Evolutionary conservation across 805 yeast genomes (phyloP).

Genomic region (Pichia ethanolica): DNA sequence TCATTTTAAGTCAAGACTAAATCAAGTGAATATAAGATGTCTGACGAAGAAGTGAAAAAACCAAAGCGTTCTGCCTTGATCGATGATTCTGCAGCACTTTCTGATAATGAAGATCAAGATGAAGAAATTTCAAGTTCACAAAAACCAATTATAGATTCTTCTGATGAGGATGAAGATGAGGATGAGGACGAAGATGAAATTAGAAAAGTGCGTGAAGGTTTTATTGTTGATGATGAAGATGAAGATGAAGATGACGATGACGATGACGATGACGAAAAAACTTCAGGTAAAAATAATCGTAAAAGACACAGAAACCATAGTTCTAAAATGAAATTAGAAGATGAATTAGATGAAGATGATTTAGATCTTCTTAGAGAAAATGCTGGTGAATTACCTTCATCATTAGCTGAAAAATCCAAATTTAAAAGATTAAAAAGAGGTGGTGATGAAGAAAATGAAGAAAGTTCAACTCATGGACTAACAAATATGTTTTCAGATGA

Average conservation of each 20-base stretch:
- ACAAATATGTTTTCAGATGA: conserved; percentile 68
- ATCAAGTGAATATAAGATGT: not conserved
- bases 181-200: conserved; percentile 90
- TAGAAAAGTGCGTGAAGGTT: conserved; percentile 77
- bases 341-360: conserved; percentile 88
- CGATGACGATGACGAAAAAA: conserved; percentile 25
- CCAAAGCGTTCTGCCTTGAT: conserved; percentile 10
- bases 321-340: conserved; percentile 30
- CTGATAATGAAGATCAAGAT: conserved; percentile 19
- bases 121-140: conserved; percentile 33
- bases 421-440: conserved; percentile 84
- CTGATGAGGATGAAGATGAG: conserved; percentile 81
- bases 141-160: conserved; percentile 50
- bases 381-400: conserved; percentile 60
- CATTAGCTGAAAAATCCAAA: conserved; percentile 33
- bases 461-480: conserved; percentile 33
- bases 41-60: not conserved
- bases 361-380: conserved; percentile 86
- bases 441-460: conserved; percentile 33
- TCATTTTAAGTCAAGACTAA: not conserved
- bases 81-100: conserved; percentile 26
- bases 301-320: conserved; percentile 33
- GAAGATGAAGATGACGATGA: conserved; percentile 39
- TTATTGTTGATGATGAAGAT: conserved; percentile 88
- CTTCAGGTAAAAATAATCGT: conserved; percentile 30